Evolutionary conservation across 202 grass and related monocot species (phyloP), one percentile per base, ranked within the genome.

Genomic region (Dendrocalamus latiflorus): DNA sequence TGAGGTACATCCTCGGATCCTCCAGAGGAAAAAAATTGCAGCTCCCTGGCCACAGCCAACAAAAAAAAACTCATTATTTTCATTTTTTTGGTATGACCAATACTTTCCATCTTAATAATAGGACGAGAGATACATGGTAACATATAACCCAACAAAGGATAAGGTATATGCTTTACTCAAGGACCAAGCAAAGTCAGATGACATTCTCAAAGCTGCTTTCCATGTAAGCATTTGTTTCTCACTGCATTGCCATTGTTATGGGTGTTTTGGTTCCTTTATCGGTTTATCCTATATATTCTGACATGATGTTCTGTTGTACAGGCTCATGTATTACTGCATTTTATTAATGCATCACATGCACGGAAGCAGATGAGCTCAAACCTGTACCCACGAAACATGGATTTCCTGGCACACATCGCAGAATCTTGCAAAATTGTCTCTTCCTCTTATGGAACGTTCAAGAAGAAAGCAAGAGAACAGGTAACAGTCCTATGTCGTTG

Each of bases 101-200:
- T 80, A 68, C 34, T 20, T 26, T 18, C 14, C 25, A 60, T 85
- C 24, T 86, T 68, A 54, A 72, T 82, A 80, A 26, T 72, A 99
- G 96, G 91, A 88, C 48, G 96, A 99, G 78, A 92, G 91, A 88
- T 99, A 99, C 76, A 92, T 99, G 36, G 91, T 99, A 38, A 99
- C 91, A 42, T 99, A 99, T 84, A 99, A 99, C 66, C 93, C 89
- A 57, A 80, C 89, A 59, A 99, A 99, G 80, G 96, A 95, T 94
- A 99, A 99, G 78, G 94, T 96, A 41, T 99, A 91, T 90, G 93
- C 96, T 72, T 90, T 99, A 74, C 89, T 99, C 78, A 99, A 99
- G 91, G 93, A 96, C 79, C 96, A 96, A 88, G 96, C 96, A 87
- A 99, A 99, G 83, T 79, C 91, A 41, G 96, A 99, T 43, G 96